These are phyloP conservation scores for Aureobasidium sp. DNA, from an alignment of 2,329 filamentous ascomycete species.

Conservation along the genomic window DNA sequence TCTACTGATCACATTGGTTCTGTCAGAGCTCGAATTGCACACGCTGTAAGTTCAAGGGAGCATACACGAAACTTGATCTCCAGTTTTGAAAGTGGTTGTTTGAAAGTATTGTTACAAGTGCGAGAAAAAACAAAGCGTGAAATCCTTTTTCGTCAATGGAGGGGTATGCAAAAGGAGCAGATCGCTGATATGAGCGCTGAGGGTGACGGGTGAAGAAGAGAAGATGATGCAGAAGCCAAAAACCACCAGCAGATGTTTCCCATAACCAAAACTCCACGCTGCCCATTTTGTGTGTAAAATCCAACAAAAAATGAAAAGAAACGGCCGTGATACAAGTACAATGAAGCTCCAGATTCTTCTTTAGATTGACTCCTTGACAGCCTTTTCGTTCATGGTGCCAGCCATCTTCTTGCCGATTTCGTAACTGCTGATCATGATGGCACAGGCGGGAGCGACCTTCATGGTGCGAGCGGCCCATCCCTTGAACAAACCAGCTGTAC, in stretches of 20 bases:
- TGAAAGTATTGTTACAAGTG: not conserved
- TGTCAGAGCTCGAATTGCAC: too few species aligned
- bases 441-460: constrained; percentile 92
- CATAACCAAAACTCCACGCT: constrained; percentile 7
- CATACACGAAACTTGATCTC: too few species aligned
- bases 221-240: not conserved
- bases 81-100: too few species aligned
- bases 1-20: too few species aligned
- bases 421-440: constrained; percentile 98
- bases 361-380: constrained; percentile 1
- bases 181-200: not conserved
- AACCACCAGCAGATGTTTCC: too few species aligned
- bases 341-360: not conserved
- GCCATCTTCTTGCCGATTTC: constrained; percentile 92
- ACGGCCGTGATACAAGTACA: not conserved
- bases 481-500: constrained; percentile 71
- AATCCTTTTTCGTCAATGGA: too few species aligned
- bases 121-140: not conserved
- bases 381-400: constrained; percentile 60
- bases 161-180: not conserved
- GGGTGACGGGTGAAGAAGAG: not conserved
- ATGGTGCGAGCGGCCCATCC: constrained; percentile 88
- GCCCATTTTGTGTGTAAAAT: not conserved
- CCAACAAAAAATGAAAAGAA: not conserved
- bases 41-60: too few species aligned